Base-by-base conservation (phyloP, 257 asterid genomes). In the Handroanthus guayacan region DNA sequence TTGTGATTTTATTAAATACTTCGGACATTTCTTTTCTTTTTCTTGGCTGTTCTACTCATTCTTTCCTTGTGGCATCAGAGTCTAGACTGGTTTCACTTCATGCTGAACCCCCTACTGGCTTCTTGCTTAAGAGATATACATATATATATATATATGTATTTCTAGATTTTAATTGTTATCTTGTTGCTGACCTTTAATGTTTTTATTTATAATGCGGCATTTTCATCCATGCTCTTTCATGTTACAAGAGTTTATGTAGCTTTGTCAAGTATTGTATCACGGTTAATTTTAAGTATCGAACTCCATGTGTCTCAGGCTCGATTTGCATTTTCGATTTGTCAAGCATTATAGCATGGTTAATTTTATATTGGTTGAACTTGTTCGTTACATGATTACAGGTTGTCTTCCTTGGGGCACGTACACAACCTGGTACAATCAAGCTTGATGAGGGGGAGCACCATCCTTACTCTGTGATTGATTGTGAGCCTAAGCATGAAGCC, bases 391-490 rank as follows among this genome's bases (percentile, higher is more conserved):
- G 41, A 69, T 74, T 82, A 6, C 83, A 95, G 99, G 98, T 95
- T 45, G 91, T 87, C 79, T 95, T 95, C 86, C 88, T 89, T 62
- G 99, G 99, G 36, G 88, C 90, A n/a, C 99, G 98, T 55, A 92
- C 98, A n/a, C 99, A 95, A 84, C 98, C 99, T 79, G 98, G 98
- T 67, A 95, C 99, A 51, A 79, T 90, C 69, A 95, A 95, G 82
- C 97, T 89, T 81, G 99, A 95, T 90, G 99, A 95, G 85, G 99
- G 99, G 80, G 98, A 92, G 80, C 85, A 85, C 74, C 99, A 95
- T 76, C 96, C 98, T 65, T 95, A 89, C 87, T 86, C 98, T 76
- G 85, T 95, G 80, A 79, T 95, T 74, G 99, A 88, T 79, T 83
- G 84, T 70, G 97, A 89, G 80, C 88, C 99, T 55, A 89, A 56